Conservation (phyloP, 805 yeast species). For the Candida qinlingensis region DNA sequence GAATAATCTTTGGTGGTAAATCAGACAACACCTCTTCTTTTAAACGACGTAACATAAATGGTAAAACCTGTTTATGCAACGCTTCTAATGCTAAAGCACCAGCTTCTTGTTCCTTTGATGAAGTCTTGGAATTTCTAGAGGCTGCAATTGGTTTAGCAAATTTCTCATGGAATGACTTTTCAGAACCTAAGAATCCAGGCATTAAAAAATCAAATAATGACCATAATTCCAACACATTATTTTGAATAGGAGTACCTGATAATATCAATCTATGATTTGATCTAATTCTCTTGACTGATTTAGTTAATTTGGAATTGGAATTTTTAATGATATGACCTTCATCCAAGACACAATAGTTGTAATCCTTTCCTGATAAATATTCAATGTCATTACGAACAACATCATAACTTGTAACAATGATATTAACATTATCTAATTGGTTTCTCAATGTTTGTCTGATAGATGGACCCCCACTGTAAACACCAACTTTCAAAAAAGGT, state of each 20-base stretch:
- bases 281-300: slow-evolving; percentile 73
- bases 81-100: slow-evolving; percentile 96
- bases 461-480: slow-evolving; percentile 92
- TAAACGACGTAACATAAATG: slow-evolving; percentile 91
- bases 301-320: slow-evolving; percentile 79
- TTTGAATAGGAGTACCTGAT: slow-evolving; percentile 98
- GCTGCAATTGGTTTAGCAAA: slow-evolving; percentile 98
- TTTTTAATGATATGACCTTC: slow-evolving; percentile 98
- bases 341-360: slow-evolving; percentile 92
- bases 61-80: slow-evolving; percentile 91
- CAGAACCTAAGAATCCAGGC: slow-evolving; percentile 98
- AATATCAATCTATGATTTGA: slow-evolving; percentile 89
- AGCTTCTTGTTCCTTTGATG: slow-evolving; percentile 91
- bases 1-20: slow-evolving; percentile 96
- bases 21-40: slow-evolving; percentile 95
- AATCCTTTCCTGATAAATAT: slow-evolving; percentile 52
- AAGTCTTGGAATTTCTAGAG: slow-evolving; percentile 80
- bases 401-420: slow-evolving; percentile 92
- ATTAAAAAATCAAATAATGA: slow-evolving; percentile 93
- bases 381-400: slow-evolving; percentile 90
- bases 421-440: slow-evolving; percentile 56
- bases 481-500: slow-evolving; percentile 75
- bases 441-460: slow-evolving; percentile 52
- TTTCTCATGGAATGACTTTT: slow-evolving; percentile 86
- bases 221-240: slow-evolving; percentile 95